A percentile compares a stretch with the other conserved stretches of the same genome.
Conservation (phyloP, 345 rosid genomes). For the thale cress (Arabidopsis thaliana) region DNA sequence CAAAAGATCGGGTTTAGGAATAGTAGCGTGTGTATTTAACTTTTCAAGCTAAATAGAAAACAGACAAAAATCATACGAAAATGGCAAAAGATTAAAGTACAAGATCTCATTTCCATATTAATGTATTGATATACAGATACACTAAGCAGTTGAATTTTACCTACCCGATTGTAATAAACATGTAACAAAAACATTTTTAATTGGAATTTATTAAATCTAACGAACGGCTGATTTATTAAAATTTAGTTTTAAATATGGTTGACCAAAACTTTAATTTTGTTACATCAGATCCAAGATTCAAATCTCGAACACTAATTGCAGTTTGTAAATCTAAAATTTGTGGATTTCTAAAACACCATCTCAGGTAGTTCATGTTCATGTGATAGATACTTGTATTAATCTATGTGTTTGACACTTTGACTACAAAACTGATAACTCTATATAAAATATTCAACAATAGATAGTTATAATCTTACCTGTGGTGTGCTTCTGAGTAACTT, state of each 20-base stretch:
- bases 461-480: too few relatives aligned
- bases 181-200: background rate
- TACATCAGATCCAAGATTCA: conserved; percentile 35
- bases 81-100: background rate
- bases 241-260: conserved; percentile 4
- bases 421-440: too few relatives aligned
- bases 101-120: background rate
- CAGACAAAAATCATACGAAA: background rate
- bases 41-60: background rate
- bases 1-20: too few relatives aligned
- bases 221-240: conserved; percentile 10
- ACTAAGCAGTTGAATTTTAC: background rate
- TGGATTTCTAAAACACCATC: too few relatives aligned
- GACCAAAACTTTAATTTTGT: conserved; percentile 6
- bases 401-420: background rate
- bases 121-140: background rate
- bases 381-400: background rate
- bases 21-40: background rate
- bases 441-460: too few relatives aligned
- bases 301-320: background rate
- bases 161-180: background rate
- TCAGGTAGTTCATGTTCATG: background rate
- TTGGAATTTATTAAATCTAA: background rate
- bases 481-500: too few relatives aligned
- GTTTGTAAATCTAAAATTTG: background rate